Conservation (phyloP, 2,329 filamentous ascomycete species). For the Colletotrichum lentis region DNA sequence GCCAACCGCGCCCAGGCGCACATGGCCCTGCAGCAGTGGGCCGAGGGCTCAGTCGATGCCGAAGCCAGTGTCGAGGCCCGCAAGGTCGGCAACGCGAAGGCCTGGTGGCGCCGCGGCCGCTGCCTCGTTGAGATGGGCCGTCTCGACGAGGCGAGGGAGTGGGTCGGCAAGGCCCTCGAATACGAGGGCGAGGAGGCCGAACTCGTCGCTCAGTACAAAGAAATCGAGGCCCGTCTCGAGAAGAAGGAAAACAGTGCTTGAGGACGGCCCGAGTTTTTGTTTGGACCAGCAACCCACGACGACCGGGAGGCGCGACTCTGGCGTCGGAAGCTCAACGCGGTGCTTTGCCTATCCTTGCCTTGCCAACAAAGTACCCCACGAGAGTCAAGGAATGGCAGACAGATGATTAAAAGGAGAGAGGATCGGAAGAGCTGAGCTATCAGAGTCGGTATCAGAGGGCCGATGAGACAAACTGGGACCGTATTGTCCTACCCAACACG, state of each 20-base stretch:
- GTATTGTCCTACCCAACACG: not conserved
- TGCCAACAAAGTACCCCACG: conserved; percentile 1
- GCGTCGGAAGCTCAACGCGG: no score
- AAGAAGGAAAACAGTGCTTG: conserved; percentile 47
- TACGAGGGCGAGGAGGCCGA: conserved; percentile 78
- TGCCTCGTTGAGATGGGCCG: conserved; percentile 92
- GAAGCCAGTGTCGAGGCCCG: conserved; percentile 89
- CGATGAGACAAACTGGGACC: not conserved
- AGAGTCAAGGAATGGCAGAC: not conserved
- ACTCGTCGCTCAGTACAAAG: conserved; percentile 69
- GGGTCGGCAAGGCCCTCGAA: conserved; percentile 80
- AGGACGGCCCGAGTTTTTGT: not conserved
- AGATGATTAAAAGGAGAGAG: not conserved
- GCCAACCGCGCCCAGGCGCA: conserved; percentile 90
- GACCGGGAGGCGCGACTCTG: no score
- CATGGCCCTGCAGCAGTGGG: conserved; percentile 83
- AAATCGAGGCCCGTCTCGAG: conserved; percentile 61
- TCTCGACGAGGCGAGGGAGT: conserved; percentile 80
- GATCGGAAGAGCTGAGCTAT: not conserved
- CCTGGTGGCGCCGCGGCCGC: conserved; percentile 88
- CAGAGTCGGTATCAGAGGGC: not conserved
- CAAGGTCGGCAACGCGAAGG: conserved; percentile 87
- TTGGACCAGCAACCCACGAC: no score
- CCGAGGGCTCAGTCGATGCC: conserved; percentile 86
- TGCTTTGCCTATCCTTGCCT: not conserved